A percentile compares a stretch with the other conserved stretches of the same genome.
Conservation (phyloP, 768 basidiomycete species). For the Trametes punicea region DNA sequence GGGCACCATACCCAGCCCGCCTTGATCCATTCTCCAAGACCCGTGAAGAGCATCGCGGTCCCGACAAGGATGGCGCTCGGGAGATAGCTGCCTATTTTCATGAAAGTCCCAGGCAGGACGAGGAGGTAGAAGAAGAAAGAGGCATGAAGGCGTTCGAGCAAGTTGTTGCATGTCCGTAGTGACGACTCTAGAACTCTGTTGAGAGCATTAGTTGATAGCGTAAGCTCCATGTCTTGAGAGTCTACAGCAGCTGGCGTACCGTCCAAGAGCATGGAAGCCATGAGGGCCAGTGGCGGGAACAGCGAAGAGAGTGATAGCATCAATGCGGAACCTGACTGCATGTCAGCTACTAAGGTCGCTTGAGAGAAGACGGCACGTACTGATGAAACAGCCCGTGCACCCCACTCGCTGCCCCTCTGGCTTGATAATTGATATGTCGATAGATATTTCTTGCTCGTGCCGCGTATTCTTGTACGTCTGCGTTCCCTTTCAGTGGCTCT, state of each 20-base stretch:
- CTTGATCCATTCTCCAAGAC: conserved; percentile 69
- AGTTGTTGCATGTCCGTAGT: conserved; percentile 87
- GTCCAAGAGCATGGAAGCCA: conserved; percentile 90
- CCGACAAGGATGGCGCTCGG: conserved; percentile 85
- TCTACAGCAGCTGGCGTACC: conserved; percentile 42
- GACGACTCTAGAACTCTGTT: conserved; percentile 82
- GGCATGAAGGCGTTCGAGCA: conserved; percentile 93
- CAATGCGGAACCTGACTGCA: conserved; percentile 81
- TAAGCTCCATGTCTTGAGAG: neutral
- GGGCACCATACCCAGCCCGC: conserved; percentile 49
- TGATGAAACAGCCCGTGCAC: conserved; percentile 88
- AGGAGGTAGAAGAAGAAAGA: conserved; percentile 97
- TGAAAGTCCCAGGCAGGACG: conserved; percentile 60
- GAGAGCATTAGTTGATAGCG: neutral
- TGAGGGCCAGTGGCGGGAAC: conserved; percentile 88
- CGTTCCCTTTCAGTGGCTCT: conserved; percentile 37
- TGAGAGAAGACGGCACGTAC: conserved; percentile 39
- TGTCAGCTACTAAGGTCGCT: neutral
- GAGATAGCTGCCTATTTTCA: conserved; percentile 88
- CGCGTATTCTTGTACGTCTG: conserved; percentile 48
- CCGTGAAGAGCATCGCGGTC: conserved; percentile 81
- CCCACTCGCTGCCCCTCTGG: conserved; percentile 77
- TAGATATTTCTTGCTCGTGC: conserved; percentile 63
- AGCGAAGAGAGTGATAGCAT: conserved; percentile 89
- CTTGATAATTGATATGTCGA: conserved; percentile 71